Evolutionary conservation across 2,329 filamentous ascomycete species (phyloP), one percentile per base, ranked within the genome.

Genomic region (Pyricularia grisea): DNA sequence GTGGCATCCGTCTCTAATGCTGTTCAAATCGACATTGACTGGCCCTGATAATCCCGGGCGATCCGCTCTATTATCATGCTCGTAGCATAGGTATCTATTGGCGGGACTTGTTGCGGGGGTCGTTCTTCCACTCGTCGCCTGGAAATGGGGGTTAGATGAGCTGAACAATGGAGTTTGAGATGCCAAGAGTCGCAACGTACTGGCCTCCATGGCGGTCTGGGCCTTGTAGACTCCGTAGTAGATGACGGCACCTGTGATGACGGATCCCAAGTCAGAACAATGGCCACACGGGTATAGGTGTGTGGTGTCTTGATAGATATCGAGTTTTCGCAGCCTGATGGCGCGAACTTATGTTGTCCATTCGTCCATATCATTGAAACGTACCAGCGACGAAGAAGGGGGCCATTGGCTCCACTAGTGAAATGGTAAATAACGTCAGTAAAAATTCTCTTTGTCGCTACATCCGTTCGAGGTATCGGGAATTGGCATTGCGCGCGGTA

Each of bases 41-140:
- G 60, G 28, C 60, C 28, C 27, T 63, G 60, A 61, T 61, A 61
- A 61, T 30, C 60, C 25, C 60, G 27, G 25, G 30, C 23, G 60
- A 17, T 20, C 60, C 60, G 23, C 60, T 63, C 60, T 63, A 63
- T 63, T 28, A 27, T 28, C 28, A 14, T 63, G 25, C 23, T 63
- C 27, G 36, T 12, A 78, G 69, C 78, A 42, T 30, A 28, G 20
- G 25, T 67, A 58, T 50, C 55, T 74, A 79, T 83, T 85, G 74
- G 80, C 81, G 75, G 85, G 83, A 63, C 74, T 89, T 89, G 88
- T 97, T 97, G 81, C 94, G 90, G 74, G 94, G 93, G 83, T 98
- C 94, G 86, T 97, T 96, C 90, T 94, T 96, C 88, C 88, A 97
- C 85, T 98, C 93, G 76, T 92, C 92, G 84, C 89, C 94, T 98